These are phyloP conservation scores for Coemansia sp. DNA, from an alignment of 192 early-diverging fungal species.

Conservation along the genomic window DNA sequence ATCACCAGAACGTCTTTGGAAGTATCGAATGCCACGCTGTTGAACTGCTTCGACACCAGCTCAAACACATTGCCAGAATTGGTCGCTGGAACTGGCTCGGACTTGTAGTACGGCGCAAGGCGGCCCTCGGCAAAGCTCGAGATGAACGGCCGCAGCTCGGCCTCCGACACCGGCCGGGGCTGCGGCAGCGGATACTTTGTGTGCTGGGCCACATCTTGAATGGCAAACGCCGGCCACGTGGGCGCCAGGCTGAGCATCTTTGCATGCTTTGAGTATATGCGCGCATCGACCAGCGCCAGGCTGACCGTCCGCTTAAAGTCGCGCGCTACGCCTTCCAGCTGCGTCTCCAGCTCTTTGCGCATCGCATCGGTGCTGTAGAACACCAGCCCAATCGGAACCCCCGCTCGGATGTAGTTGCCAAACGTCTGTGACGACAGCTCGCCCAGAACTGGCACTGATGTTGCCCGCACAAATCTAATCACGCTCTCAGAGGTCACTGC, in stretches of 20 bases:
- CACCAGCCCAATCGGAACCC: conserved; percentile 82
- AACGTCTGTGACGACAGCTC: conserved; percentile 90
- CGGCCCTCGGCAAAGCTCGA: conserved; percentile 63
- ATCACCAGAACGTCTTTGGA: conserved; percentile 88
- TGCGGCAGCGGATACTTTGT: conserved; percentile 84
- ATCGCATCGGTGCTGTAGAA: conserved; percentile 73
- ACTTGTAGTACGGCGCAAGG: conserved; percentile 74
- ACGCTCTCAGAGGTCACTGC: conserved; percentile 56
- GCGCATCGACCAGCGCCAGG: conserved; percentile 88
- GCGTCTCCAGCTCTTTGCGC: conserved; percentile 53
- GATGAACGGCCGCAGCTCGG: conserved; percentile 62
- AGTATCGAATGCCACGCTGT: conserved; percentile 79
- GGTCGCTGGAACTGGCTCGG: conserved; percentile 69
- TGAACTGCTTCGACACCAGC: conserved; percentile 80
- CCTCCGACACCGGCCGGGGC: conserved; percentile 59
- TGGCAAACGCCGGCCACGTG: conserved; percentile 90
- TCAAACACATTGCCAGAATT: conserved; percentile 87
- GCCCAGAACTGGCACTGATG: conserved; percentile 83
- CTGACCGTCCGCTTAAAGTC: conserved; percentile 78
- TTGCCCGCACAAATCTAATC: conserved; percentile 65
- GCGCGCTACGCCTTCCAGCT: conserved; percentile 69
- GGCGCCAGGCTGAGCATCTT: conserved; percentile 79
- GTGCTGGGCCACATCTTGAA: conserved; percentile 70
- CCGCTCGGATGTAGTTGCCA: conserved; percentile 71
- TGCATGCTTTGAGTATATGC: conserved; percentile 79